Conservation (phyloP, 2,329 filamentous ascomycete genomes). For the Trichophyton benhamiae region DNA sequence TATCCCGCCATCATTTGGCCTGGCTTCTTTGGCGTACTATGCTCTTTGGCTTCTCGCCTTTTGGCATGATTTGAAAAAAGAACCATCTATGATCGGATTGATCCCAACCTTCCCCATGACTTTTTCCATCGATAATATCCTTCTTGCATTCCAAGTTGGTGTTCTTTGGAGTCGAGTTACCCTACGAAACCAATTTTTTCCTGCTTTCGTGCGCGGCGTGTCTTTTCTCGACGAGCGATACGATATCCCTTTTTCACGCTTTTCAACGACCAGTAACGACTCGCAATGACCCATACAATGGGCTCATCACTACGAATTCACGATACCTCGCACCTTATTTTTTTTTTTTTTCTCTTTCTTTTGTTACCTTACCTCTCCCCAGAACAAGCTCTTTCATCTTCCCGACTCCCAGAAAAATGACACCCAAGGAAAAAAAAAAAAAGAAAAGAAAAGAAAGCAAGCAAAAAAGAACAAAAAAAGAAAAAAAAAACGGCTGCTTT, state of each 20-base stretch:
- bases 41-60: not conserved
- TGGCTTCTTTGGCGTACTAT: not conserved
- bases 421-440: too few species aligned
- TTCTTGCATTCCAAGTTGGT: not conserved
- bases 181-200: not conserved
- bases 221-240: not conserved
- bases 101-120: not conserved
- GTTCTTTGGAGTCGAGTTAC: not conserved
- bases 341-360: not conserved
- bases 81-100: not conserved
- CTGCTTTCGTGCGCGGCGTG: not conserved
- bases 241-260: not conserved
- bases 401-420: too few species aligned
- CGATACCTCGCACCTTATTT: not conserved
- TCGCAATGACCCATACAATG: not conserved
- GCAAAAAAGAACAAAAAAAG: not conserved
- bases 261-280: not conserved
- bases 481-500: not conserved
- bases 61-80: not conserved
- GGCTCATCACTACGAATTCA: not conserved
- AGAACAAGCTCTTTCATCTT: not conserved
- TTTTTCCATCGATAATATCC: not conserved
- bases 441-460: too few species aligned
- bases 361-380: not conserved
- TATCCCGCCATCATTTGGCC: not conserved